These are phyloP conservation scores for Sporothrix schenckii DNA, from an alignment of 2,329 filamentous ascomycete genomes.

Conservation along the genomic window DNA sequence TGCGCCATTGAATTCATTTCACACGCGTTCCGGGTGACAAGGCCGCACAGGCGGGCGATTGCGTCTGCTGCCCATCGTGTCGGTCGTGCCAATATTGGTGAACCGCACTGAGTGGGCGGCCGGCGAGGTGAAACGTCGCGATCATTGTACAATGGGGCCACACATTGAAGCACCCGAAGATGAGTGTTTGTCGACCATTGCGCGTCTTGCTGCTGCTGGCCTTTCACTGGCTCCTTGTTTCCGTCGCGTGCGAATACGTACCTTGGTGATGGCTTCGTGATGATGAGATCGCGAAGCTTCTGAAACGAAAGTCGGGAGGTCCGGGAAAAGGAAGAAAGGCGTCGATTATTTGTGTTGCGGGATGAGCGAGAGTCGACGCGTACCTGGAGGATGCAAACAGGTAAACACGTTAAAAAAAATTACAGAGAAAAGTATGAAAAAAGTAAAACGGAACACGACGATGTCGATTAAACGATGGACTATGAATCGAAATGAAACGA, in stretches of 20 bases:
- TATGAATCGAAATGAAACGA: conserved; percentile 31
- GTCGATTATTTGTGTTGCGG: background rate
- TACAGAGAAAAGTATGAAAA: conserved; percentile 27
- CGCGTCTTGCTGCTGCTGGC: background rate
- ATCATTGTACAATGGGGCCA: conserved; percentile 6
- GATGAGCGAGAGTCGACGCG: conserved; percentile 35
- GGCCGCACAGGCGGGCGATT: conserved; percentile 23
- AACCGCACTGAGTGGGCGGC: background rate
- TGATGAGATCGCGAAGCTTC: conserved; percentile 18
- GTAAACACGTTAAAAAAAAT: conserved; percentile 30
- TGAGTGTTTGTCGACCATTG: background rate
- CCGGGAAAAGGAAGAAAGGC: conserved; percentile 2
- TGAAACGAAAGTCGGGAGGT: conserved; percentile 27
- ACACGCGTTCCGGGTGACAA: conserved; percentile 1
- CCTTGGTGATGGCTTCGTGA: conserved; percentile 21
- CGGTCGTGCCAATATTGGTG: conserved; percentile 14
- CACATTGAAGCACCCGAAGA: conserved; percentile 3
- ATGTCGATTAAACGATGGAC: conserved; percentile 36
- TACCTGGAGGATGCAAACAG: conserved; percentile 29
- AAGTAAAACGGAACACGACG: conserved; percentile 30
- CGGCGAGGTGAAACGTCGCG: conserved; percentile 22
- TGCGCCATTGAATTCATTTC: background rate
- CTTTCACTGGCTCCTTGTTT: background rate
- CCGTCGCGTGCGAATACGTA: conserved; percentile 18
- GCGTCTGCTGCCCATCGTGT: conserved; percentile 19